A percentile compares a stretch with the other conserved stretches of the same genome.
These are phyloP conservation scores for Talaromyces islandicus DNA, from an alignment of 2,329 filamentous ascomycete species.

Conservation along the genomic window DNA sequence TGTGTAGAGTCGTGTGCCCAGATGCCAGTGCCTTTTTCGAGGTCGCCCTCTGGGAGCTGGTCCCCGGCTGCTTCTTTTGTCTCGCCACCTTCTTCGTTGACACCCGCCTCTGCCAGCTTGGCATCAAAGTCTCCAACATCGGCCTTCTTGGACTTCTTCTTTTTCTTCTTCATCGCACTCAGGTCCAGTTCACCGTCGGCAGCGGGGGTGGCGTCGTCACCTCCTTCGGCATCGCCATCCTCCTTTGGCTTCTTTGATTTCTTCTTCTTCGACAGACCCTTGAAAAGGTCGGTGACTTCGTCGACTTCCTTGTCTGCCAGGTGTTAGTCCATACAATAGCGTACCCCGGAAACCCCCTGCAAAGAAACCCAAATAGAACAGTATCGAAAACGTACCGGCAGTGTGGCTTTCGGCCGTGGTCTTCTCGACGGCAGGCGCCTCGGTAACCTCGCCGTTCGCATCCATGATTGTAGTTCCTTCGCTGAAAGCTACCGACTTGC, in stretches of 20 bases:
- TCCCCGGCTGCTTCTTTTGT: constrained; percentile 49
- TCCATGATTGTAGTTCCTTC: constrained; percentile 84
- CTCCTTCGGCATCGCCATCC: constrained; percentile 37
- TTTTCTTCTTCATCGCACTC: constrained; percentile 76
- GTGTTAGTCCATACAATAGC: constrained; percentile 2
- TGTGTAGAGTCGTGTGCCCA: constrained; percentile 77
- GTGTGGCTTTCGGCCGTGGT: constrained; percentile 76
- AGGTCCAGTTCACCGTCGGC: constrained; percentile 59
- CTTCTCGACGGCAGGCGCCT: constrained; percentile 65
- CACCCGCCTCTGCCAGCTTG: constrained; percentile 57
- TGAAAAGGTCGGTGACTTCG: constrained; percentile 63
- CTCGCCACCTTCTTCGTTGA: constrained; percentile 53
- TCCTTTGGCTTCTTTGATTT: constrained; percentile 59
- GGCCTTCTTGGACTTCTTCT: constrained; percentile 62
- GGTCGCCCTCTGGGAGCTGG: constrained; percentile 63
- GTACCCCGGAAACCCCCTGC: constrained; percentile 35
- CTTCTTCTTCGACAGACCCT: constrained; percentile 68
- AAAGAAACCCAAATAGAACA: not conserved
- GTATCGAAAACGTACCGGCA: constrained; percentile 50
- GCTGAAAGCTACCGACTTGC: constrained; percentile 92
- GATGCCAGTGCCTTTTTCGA: constrained; percentile 82
- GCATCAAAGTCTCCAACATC: constrained; percentile 61
- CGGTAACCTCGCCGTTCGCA: constrained; percentile 77
- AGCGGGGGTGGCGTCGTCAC: constrained; percentile 44
- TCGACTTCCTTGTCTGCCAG: constrained; percentile 53